These are phyloP conservation scores for Suillus fuscotomentosus DNA, from an alignment of 768 basidiomycete species.

Conservation along the genomic window DNA sequence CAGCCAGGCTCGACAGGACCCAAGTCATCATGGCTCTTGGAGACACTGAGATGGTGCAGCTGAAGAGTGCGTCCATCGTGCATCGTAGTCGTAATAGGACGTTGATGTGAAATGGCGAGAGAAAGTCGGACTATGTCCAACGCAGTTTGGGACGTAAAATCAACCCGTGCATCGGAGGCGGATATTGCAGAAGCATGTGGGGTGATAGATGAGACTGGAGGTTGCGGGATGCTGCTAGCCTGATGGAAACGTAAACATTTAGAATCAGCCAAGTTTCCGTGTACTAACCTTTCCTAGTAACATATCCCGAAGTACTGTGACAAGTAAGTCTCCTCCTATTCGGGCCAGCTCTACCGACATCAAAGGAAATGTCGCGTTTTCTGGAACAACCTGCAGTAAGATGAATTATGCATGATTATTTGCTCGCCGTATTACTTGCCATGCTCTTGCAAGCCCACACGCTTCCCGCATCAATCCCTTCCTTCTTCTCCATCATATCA, in stretches of 20 bases:
- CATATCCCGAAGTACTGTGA: constrained; percentile 67
- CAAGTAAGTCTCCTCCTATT: constrained; percentile 68
- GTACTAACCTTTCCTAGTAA: constrained; percentile 48
- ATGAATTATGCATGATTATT: neutral
- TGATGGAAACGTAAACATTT: constrained; percentile 22
- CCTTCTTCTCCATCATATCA: constrained; percentile 63
- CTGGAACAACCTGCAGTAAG: constrained; percentile 47
- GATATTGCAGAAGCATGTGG: constrained; percentile 62
- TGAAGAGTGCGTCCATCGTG: constrained; percentile 38
- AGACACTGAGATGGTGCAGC: constrained; percentile 33
- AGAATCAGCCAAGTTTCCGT: neutral
- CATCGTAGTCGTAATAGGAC: constrained; percentile 34
- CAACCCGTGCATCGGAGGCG: constrained; percentile 46
- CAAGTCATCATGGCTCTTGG: constrained; percentile 5
- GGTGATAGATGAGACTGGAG: constrained; percentile 20
- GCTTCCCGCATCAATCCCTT: constrained; percentile 78
- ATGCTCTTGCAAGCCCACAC: constrained; percentile 55
- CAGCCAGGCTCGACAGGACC: constrained; percentile 35
- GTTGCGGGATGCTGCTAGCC: constrained; percentile 53
- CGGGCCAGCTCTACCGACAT: constrained; percentile 60
- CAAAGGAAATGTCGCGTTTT: constrained; percentile 47
- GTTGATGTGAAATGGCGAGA: constrained; percentile 69
- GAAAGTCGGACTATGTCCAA: constrained; percentile 50
- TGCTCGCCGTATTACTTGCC: constrained; percentile 40
- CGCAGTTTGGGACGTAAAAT: constrained; percentile 60